A percentile compares a stretch with the other conserved stretches of the same genome.
phyloP scores from a whole-genome alignment of 2,329 filamentous ascomycete species.

The Dichotomopilus funicola region DNA sequence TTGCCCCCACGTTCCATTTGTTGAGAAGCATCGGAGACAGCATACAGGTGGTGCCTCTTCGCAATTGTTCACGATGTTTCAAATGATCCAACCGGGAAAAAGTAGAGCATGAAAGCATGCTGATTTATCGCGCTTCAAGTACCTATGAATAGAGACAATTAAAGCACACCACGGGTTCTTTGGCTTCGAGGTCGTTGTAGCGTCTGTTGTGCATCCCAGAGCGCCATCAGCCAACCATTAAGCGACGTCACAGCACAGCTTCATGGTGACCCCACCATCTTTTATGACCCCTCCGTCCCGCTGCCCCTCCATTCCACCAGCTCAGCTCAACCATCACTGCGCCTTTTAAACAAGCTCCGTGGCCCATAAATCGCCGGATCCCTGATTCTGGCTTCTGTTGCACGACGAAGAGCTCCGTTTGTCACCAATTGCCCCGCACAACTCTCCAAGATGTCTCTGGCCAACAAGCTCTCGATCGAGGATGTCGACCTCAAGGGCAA shows the following conservation, averaged over 20 bases:
- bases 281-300: constrained; percentile 23
- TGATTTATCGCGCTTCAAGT: too few species aligned
- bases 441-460: constrained; percentile 76
- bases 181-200: too few species aligned
- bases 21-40: too few species aligned
- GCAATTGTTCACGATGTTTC: too few species aligned
- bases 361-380: constrained; percentile 10
- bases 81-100: too few species aligned
- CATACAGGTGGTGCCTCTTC: too few species aligned
- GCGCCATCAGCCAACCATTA: constrained; percentile 23
- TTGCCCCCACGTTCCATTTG: too few species aligned
- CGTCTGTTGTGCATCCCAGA: not conserved
- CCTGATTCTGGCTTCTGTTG: constrained; percentile 10
- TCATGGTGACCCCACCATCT: constrained; percentile 20
- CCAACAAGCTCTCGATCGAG: constrained; percentile 94
- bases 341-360: constrained; percentile 18
- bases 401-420: not conserved
- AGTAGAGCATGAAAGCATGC: too few species aligned
- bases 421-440: constrained; percentile 17
- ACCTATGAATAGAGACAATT: too few species aligned
- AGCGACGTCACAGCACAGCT: constrained; percentile 22
- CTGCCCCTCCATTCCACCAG: constrained; percentile 20
- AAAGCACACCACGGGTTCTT: too few species aligned
- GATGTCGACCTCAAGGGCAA: constrained; percentile 98
- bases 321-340: constrained; percentile 14